Percentiles rank a stretch among this genome's conserved stretches.
Conservation (phyloP, 768 basidiomycete genomes). For the Boletus vinaceobasis region DNA sequence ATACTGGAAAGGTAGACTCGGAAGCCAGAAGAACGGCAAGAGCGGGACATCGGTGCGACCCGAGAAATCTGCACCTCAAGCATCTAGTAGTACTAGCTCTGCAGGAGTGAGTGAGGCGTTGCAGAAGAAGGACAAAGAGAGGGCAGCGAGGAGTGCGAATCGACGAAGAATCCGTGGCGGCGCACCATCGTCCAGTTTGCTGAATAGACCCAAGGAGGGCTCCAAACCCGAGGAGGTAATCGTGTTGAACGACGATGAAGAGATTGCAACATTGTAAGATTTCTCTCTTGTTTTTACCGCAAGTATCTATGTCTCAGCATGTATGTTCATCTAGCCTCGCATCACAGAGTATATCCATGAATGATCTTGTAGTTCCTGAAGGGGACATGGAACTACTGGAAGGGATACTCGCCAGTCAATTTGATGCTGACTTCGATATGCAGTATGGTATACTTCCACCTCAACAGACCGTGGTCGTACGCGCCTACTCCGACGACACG, state of each 20-base stretch:
- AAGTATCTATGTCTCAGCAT: neutral
- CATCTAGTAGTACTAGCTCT: slow-evolving; percentile 8
- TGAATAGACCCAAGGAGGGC: slow-evolving; percentile 10
- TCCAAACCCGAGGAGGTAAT: slow-evolving; percentile 9
- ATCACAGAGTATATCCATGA: slow-evolving; percentile 11
- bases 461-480: slow-evolving; percentile 78
- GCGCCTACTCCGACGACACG: slow-evolving; percentile 87
- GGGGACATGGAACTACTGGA: slow-evolving; percentile 24
- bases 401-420: slow-evolving; percentile 27
- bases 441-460: slow-evolving; percentile 77
- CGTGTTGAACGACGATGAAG: slow-evolving; percentile 28
- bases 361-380: slow-evolving; percentile 16
- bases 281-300: neutral
- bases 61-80: slow-evolving; percentile 12
- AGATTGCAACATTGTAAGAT: slow-evolving; percentile 59
- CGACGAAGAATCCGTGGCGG: slow-evolving; percentile 79
- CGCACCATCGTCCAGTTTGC: slow-evolving; percentile 33
- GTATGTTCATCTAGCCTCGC: slow-evolving; percentile 14
- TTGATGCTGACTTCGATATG: slow-evolving; percentile 63
- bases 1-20: slow-evolving; percentile 69
- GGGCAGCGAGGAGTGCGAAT: slow-evolving; percentile 54
- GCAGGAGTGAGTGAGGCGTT: slow-evolving; percentile 63
- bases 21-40: slow-evolving; percentile 23
- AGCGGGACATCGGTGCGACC: neutral
- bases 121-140: slow-evolving; percentile 70